Percentiles rank a stretch among this genome's conserved stretches.
These are phyloP conservation scores for Vanrija sp. DNA, from an alignment of 1,284 basidiomycete species.

Conservation along the genomic window DNA sequence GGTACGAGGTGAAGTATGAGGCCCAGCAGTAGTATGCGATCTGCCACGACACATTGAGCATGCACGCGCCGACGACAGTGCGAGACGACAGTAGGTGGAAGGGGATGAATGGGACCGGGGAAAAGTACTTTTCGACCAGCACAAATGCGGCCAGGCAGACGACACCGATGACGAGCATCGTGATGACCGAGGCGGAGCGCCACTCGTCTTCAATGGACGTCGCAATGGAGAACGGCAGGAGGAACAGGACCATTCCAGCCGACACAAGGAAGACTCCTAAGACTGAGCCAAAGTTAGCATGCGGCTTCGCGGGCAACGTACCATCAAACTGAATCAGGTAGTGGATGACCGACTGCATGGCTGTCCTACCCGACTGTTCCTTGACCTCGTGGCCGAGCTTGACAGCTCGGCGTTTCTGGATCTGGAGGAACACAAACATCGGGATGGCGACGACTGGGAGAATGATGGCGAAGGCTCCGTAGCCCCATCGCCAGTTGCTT, in stretches of 20 bases:
- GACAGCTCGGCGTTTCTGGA: slow-evolving; percentile 31
- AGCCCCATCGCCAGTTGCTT: slow-evolving; percentile 48
- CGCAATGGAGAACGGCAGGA: slow-evolving; percentile 48
- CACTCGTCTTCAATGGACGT: slow-evolving; percentile 32
- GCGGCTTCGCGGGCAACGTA: slow-evolving; percentile 7
- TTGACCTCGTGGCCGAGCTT: slow-evolving; percentile 17
- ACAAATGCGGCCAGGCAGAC: slow-evolving; percentile 41
- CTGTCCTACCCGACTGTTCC: slow-evolving; percentile 15
- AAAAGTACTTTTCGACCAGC: slow-evolving; percentile 40
- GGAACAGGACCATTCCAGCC: slow-evolving; percentile 43
- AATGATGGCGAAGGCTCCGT: slow-evolving; percentile 49
- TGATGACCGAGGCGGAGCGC: slow-evolving; percentile 42
- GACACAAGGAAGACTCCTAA: slow-evolving; percentile 47
- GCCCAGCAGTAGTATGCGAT: slow-evolving; percentile 42
- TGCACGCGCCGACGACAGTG: slow-evolving; percentile 44
- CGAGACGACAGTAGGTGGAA: slow-evolving; percentile 43
- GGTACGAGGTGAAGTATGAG: slow-evolving; percentile 42
- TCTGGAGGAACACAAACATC: slow-evolving; percentile 26
- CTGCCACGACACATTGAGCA: slow-evolving; percentile 43
- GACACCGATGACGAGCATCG: slow-evolving; percentile 47
- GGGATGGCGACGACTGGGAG: slow-evolving; percentile 40
- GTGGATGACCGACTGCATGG: slow-evolving; percentile 33
- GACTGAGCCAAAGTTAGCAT: slow-evolving; percentile 16
- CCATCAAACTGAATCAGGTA: slow-evolving; percentile 40
- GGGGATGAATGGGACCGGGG: slow-evolving; percentile 44